Conservation (phyloP, 179 eudicot genomes). For the Silene vulgaris region DNA sequence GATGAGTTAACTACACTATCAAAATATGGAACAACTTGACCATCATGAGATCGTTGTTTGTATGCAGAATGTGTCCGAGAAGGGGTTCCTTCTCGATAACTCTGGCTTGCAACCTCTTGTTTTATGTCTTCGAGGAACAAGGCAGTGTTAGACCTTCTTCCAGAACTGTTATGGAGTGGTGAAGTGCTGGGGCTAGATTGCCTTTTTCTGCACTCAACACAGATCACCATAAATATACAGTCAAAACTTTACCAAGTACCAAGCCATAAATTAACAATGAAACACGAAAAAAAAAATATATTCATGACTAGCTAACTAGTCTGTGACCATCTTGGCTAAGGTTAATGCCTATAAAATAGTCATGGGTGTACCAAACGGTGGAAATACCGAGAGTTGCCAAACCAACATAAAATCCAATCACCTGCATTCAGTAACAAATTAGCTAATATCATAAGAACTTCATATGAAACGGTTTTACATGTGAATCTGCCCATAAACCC, state of each 20-base stretch:
- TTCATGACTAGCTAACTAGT: conserved; percentile 58
- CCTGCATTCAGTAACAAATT: conserved; percentile 41
- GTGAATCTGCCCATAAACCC: background rate
- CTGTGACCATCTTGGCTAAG: conserved; percentile 80
- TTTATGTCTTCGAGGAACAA: conserved; percentile 78
- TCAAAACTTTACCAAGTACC: background rate
- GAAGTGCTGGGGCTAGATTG: conserved; percentile 52
- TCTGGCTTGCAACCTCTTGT: conserved; percentile 63
- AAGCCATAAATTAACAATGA: background rate
- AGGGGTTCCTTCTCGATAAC: conserved; percentile 52
- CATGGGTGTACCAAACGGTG: conserved; percentile 78
- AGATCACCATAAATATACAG: background rate
- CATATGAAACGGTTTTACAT: background rate
- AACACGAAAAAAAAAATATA: background rate
- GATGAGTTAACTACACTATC: conserved; percentile 41
- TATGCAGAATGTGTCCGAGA: conserved; percentile 45
- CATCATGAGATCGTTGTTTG: conserved; percentile 46
- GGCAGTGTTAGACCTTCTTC: conserved; percentile 58
- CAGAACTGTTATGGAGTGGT: conserved; percentile 52
- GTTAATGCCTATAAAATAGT: conserved; percentile 80
- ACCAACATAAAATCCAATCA: conserved; percentile 85
- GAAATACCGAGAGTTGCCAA: conserved; percentile 88
- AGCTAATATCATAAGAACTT: background rate
- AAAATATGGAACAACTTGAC: conserved; percentile 35
- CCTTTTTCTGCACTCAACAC: conserved; percentile 50